Evolutionary conservation across 768 basidiomycete genomes (phyloP).

Genomic region (Calocera viscosa): DNA sequence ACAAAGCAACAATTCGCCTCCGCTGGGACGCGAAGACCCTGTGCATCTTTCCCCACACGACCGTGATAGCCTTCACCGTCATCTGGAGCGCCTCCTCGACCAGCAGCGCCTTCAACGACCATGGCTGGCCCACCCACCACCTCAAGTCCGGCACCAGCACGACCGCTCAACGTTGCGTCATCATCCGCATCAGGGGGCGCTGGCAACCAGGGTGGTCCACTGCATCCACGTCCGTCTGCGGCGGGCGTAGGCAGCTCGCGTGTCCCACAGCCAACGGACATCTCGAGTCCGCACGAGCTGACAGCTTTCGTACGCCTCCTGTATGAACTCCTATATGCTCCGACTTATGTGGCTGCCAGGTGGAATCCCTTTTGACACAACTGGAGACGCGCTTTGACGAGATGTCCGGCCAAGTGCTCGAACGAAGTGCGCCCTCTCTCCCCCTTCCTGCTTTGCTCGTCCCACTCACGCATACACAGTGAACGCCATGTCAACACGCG

Average conservation of each 20-base stretch:
- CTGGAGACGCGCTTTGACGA: slow-evolving; percentile 86
- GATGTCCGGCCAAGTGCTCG: slow-evolving; percentile 82
- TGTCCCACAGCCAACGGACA: slow-evolving; percentile 38
- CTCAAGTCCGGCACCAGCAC: neutral
- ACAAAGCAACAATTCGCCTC: neutral
- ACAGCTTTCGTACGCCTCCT: slow-evolving; percentile 71
- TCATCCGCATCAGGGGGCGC: neutral
- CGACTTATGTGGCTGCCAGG: slow-evolving; percentile 34
- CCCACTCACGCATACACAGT: slow-evolving; percentile 38
- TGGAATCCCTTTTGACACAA: slow-evolving; percentile 76
- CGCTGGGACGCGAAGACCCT: neutral
- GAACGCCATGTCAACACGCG: slow-evolving; percentile 83
- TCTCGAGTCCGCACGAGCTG: slow-evolving; percentile 85
- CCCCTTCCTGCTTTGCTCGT: neutral
- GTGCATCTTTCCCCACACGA: too few species aligned
- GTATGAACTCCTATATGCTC: slow-evolving; percentile 8
- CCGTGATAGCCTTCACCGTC: too few species aligned
- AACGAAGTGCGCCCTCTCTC: slow-evolving; percentile 45
- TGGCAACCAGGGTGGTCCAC: neutral
- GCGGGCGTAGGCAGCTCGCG: neutral
- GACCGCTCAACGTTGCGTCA: neutral
- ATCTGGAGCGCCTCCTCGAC: neutral
- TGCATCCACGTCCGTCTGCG: neutral
- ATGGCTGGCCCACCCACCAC: neutral
- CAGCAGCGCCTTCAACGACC: neutral